Percentiles rank a stretch among this genome's conserved stretches.
These are phyloP conservation scores for Debaryomyces psychrophilus DNA, from an alignment of 1,139 yeast genomes.

Conservation along the genomic window DNA sequence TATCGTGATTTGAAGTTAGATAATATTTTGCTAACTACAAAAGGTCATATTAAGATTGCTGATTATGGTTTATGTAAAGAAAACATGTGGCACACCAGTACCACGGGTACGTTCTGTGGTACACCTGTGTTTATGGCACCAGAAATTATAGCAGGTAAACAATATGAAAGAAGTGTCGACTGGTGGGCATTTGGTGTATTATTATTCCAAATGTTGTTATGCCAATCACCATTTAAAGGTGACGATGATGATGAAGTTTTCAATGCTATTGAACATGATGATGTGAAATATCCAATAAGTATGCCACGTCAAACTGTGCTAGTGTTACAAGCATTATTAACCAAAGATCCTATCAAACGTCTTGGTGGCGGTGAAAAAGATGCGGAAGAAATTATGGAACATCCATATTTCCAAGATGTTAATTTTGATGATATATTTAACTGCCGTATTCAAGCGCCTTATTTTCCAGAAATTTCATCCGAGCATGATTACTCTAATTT, in stretches of 20 bases:
- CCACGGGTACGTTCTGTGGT: constrained; percentile 97
- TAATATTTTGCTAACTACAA: constrained; percentile 81
- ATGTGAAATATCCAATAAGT: constrained; percentile 95
- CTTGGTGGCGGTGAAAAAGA: constrained; percentile 87
- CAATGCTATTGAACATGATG: constrained; percentile 96
- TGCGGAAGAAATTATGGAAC: constrained; percentile 93
- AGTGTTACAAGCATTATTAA: constrained; percentile 83
- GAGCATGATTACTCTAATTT: constrained; percentile 93
- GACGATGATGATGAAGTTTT: constrained; percentile 98
- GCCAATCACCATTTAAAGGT: constrained; percentile 97
- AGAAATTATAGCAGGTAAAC: constrained; percentile 89
- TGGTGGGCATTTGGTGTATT: constrained; percentile 99
- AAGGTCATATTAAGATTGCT: constrained; percentile 96
- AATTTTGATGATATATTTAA: constrained; percentile 83
- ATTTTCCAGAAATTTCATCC: constrained; percentile 74
- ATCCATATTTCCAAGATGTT: constrained; percentile 88
- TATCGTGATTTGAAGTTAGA: constrained; percentile 93
- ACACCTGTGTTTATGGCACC: constrained; percentile 99
- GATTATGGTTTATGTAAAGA: constrained; percentile 98
- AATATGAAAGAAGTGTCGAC: constrained; percentile 91
- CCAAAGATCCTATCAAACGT: constrained; percentile 84
- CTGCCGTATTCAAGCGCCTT: constrained; percentile 82
- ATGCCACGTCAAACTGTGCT: constrained; percentile 98
- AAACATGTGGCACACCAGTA: constrained; percentile 88
- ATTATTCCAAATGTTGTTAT: constrained; percentile 91